phyloP scores from a whole-genome alignment of 441 rosid genomes.

The Pelargonium myrrhifolium region DNA sequence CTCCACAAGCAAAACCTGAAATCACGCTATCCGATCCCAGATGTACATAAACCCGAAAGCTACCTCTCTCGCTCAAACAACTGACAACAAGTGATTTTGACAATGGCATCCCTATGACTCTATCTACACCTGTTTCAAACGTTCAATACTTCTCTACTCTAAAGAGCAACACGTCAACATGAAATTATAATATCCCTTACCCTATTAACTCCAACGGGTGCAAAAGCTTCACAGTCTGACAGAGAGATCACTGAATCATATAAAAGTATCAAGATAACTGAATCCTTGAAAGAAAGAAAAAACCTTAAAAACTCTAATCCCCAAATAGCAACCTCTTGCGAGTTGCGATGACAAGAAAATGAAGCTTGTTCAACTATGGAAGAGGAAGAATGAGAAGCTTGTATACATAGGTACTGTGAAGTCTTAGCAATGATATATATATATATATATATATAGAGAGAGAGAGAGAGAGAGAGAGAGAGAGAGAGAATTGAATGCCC shows the following conservation, averaged over 20 bases:
- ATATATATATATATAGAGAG: too few relatives aligned
- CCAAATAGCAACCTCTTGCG: neutral
- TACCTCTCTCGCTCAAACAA: too few relatives aligned
- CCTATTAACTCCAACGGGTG: neutral
- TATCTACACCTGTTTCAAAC: neutral
- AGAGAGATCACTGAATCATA: neutral
- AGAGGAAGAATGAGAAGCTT: neutral
- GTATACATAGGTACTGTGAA: neutral
- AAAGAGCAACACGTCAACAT: neutral
- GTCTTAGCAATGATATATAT: too few relatives aligned
- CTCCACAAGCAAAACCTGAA: neutral
- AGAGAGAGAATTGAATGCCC: too few relatives aligned
- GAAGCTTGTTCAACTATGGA: neutral
- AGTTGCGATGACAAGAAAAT: neutral
- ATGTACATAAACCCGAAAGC: too few relatives aligned
- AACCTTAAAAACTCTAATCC: neutral
- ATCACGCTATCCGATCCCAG: neutral
- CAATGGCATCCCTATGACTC: too few relatives aligned
- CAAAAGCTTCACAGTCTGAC: neutral
- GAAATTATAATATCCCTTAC: neutral
- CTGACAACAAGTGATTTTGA: too few relatives aligned
- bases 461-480: too few relatives aligned
- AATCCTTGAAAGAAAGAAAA: neutral
- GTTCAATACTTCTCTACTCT: neutral
- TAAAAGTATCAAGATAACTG: neutral